A percentile compares a stretch with the other conserved stretches of the same genome.
phyloP scores from a whole-genome alignment of 31 red algal species.

The Porphyra umbilicalis region DNA sequence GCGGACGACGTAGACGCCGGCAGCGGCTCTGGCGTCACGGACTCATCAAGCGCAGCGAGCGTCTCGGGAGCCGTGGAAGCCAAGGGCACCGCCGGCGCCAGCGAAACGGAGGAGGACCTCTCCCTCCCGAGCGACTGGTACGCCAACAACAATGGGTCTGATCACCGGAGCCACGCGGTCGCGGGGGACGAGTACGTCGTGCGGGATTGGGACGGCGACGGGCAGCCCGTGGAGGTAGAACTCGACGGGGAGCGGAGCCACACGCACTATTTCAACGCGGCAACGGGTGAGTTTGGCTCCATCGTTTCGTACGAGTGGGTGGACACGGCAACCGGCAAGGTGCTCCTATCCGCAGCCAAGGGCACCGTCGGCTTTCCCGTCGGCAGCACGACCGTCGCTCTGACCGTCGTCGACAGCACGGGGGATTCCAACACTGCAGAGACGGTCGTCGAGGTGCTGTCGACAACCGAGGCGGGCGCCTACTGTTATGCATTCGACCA shows the following conservation, averaged over 20 bases:
- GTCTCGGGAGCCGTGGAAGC: no score
- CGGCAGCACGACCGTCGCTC: slow-evolving; percentile 14
- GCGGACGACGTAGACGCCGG: no score
- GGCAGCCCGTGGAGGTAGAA: slow-evolving; percentile 6
- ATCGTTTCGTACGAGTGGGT: slow-evolving; percentile 37
- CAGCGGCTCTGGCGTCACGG: no score
- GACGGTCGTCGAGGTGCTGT: slow-evolving; percentile 17
- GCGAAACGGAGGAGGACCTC: no score
- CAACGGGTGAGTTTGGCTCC: slow-evolving; percentile 24
- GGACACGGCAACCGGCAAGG: slow-evolving; percentile 6
- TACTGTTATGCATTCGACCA: slow-evolving; percentile 39
- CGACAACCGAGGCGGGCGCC: slow-evolving; percentile 19
- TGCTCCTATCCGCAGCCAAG: slow-evolving; percentile 10
- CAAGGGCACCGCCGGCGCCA: no score
- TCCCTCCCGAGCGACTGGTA: no score
- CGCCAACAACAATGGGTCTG: slow-evolving; percentile 38
- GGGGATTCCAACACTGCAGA: slow-evolving; percentile 7
- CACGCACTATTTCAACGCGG: slow-evolving; percentile 32
- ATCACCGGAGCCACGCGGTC: slow-evolving; percentile 33
- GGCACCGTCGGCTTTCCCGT: slow-evolving; percentile 20
- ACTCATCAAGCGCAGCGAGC: no score
- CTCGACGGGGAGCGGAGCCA: slow-evolving; percentile 19
- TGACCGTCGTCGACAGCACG: slow-evolving; percentile 32
- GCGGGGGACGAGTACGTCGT: slow-evolving; percentile 32
- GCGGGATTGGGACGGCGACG: slow-evolving; percentile 7